Percentiles rank a stretch among this genome's conserved stretches.
These are phyloP conservation scores for Gnetum montanum DNA, from an alignment of 75 land plant genomes.

Conservation along the genomic window DNA sequence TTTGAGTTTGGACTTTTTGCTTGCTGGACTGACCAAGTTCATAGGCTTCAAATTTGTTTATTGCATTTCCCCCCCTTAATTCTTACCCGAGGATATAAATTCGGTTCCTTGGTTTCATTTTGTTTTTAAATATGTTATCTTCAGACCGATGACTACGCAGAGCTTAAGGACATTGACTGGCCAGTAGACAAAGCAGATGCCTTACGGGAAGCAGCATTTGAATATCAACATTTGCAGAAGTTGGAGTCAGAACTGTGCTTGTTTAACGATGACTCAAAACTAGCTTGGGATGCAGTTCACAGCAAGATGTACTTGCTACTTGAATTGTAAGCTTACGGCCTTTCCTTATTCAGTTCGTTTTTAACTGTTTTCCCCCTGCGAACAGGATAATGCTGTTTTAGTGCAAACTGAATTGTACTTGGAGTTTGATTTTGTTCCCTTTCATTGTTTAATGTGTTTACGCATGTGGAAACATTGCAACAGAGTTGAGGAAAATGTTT, in stretches of 20 bases:
- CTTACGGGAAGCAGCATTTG: conserved; percentile 88
- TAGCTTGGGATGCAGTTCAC: conserved; percentile 67
- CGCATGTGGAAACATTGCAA: too few species aligned
- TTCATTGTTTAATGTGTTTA: too few species aligned
- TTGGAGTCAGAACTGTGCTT: conserved; percentile 48
- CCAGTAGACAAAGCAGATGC: conserved; percentile 98
- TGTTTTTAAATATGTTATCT: too few species aligned
- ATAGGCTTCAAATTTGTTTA: too few species aligned
- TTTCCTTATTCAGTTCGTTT: conserved; percentile 1
- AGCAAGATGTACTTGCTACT: conserved; percentile 76
- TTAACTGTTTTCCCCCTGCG: neutral
- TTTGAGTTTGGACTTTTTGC: too few species aligned
- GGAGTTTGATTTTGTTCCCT: neutral
- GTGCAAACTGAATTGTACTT: too few species aligned
- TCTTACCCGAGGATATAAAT: too few species aligned
- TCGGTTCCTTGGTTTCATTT: too few species aligned
- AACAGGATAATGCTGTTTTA: neutral
- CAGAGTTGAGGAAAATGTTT: conserved; percentile 95
- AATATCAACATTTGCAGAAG: conserved; percentile 83
- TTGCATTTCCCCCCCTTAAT: too few species aligned
- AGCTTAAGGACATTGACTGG: conserved; percentile 97
- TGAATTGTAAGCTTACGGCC: conserved; percentile 64
- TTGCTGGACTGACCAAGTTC: too few species aligned
- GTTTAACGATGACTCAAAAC: conserved; percentile 59
- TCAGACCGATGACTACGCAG: conserved; percentile 97